phyloP scores from a whole-genome alignment of 2,329 filamentous ascomycete species.

The Clarireedia hainanense region DNA sequence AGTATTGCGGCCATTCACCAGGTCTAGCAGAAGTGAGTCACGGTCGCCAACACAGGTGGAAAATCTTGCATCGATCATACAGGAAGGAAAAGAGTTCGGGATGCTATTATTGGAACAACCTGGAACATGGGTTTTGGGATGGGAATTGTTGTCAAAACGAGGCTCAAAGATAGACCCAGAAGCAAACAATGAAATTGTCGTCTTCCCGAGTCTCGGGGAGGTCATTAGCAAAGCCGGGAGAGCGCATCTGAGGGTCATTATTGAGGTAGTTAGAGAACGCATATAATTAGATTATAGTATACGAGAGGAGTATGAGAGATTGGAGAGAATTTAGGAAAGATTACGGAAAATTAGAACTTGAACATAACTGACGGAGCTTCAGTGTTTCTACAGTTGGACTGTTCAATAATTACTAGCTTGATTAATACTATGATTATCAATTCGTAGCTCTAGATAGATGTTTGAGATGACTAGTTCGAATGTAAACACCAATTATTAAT shows the following conservation, averaged over 20 bases:
- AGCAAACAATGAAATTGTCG: background rate
- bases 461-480: too few species aligned
- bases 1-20: background rate
- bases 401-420: too few species aligned
- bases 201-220: conserved; percentile 2
- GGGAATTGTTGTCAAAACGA: background rate
- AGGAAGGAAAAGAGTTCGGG: conserved; percentile 4
- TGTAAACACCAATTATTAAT: too few species aligned
- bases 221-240: background rate
- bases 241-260: background rate
- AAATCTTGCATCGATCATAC: conserved; percentile 7
- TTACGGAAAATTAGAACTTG: background rate
- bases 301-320: background rate
- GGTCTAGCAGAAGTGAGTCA: background rate
- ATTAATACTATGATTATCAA: too few species aligned
- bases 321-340: background rate
- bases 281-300: background rate
- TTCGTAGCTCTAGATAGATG: too few species aligned
- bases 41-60: background rate
- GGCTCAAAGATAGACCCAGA: background rate
- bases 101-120: conserved; percentile 4
- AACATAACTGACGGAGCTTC: background rate
- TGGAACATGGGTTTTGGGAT: conserved; percentile 1
- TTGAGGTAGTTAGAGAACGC: background rate
- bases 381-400: too few species aligned